phyloP scores from a whole-genome alignment of 805 yeast genomes.

The Wickerhamomyces subpelliculosus region DNA sequence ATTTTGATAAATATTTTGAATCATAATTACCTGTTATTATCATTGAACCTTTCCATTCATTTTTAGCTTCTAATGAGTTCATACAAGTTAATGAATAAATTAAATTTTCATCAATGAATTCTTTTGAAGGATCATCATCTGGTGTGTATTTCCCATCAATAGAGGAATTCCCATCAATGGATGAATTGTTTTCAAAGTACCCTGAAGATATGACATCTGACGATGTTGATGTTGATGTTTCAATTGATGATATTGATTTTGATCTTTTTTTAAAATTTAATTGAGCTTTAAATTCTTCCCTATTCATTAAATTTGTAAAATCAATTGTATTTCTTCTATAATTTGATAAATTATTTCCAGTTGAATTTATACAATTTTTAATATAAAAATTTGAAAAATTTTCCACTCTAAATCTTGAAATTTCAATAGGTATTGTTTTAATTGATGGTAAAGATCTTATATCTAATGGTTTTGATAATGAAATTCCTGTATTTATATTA shows the following conservation, averaged over 20 bases:
- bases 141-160: too few species aligned
- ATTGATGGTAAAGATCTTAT: neutral
- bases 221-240: neutral
- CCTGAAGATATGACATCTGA: neutral
- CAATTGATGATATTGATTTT: neutral
- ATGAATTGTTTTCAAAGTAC: too few species aligned
- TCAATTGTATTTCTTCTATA: conserved; percentile 5
- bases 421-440: conserved; percentile 3
- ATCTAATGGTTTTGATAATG: conserved; percentile 6
- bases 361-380: neutral
- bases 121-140: neutral
- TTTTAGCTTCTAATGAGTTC: conserved; percentile 2
- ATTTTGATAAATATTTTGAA: neutral
- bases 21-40: conserved; percentile 1
- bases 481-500: conserved; percentile 2
- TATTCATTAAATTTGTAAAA: neutral
- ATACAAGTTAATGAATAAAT: conserved; percentile 6
- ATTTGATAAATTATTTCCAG: neutral
- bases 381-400: conserved; percentile 2
- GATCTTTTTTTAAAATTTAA: neutral
- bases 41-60: conserved; percentile 2
- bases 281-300: neutral
- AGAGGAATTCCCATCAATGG: too few species aligned
- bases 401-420: conserved; percentile 5
- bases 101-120: conserved; percentile 3